phyloP scores from a whole-genome alignment of 805 yeast species.

The Naumovozyma dairenensis region DNA sequence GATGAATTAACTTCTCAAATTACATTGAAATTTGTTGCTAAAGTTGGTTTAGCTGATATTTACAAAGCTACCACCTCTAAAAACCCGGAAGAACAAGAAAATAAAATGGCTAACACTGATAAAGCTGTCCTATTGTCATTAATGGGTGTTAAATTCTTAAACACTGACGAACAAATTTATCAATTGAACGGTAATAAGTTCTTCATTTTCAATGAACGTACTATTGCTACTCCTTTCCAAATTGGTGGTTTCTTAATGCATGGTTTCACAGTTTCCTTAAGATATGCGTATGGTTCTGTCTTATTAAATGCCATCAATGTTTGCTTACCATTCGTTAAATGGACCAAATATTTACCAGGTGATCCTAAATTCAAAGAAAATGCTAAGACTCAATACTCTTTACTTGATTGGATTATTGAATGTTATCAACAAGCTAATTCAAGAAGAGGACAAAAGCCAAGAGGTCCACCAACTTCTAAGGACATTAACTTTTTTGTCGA shows the following conservation, averaged over 20 bases:
- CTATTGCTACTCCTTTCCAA: slow-evolving; percentile 12
- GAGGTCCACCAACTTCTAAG: slow-evolving; percentile 5
- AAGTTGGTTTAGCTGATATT: slow-evolving; percentile 12
- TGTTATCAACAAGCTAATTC: slow-evolving; percentile 8
- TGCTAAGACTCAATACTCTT: slow-evolving; percentile 8
- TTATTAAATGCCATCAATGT: slow-evolving; percentile 14
- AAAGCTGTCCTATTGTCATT: slow-evolving; percentile 11
- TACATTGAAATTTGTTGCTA: slow-evolving; percentile 11
- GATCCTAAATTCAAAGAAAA: slow-evolving; percentile 13
- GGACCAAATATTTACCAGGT: slow-evolving; percentile 17
- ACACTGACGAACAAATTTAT: slow-evolving; percentile 10
- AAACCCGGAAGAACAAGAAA: slow-evolving; percentile 14
- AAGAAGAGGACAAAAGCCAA: slow-evolving; percentile 2
- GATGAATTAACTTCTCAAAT: slow-evolving; percentile 12
- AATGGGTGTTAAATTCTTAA: slow-evolving; percentile 14
- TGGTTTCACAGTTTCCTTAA: slow-evolving; percentile 14
- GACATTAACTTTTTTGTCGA: slow-evolving; percentile 14
- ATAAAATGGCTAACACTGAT: slow-evolving; percentile 13
- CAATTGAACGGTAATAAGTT: slow-evolving; percentile 18
- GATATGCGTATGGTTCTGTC: slow-evolving; percentile 15
- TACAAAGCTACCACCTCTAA: slow-evolving; percentile 12
- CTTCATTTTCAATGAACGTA: slow-evolving; percentile 10
- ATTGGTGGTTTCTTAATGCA: slow-evolving; percentile 16
- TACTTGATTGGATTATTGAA: slow-evolving; percentile 18
- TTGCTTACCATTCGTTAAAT: slow-evolving; percentile 13